Percentiles rank a stretch among this genome's conserved stretches.
phyloP scores from a whole-genome alignment of 2,329 filamentous ascomycete species.

The Cladosporium halotolerans region DNA sequence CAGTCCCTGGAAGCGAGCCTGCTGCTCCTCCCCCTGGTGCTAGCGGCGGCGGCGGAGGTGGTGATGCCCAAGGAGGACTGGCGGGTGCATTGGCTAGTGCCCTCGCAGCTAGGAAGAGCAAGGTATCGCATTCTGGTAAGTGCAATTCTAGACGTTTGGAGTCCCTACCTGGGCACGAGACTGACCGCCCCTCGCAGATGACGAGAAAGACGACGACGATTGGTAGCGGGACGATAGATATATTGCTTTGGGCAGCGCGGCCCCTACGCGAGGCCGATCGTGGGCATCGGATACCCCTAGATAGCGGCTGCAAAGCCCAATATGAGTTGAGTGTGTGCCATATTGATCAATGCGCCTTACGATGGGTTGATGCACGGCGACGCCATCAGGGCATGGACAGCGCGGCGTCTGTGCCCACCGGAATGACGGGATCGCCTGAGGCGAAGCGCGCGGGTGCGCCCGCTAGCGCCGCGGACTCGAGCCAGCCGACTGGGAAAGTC shows the following conservation, averaged over 20 bases:
- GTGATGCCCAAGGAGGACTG: slow-evolving; percentile 35
- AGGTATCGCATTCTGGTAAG: slow-evolving; percentile 92
- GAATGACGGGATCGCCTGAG: too few species aligned
- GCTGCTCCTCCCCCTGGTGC: slow-evolving; percentile 48
- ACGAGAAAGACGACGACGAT: slow-evolving; percentile 70
- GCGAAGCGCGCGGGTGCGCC: too few species aligned
- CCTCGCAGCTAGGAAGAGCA: slow-evolving; percentile 79
- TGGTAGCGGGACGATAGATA: slow-evolving; percentile 45
- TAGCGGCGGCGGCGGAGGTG: slow-evolving; percentile 46
- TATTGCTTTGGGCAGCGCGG: background rate
- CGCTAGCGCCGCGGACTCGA: too few species aligned
- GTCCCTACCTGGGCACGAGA: background rate
- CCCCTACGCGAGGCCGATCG: too few species aligned
- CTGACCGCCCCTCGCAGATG: slow-evolving; percentile 48
- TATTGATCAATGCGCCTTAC: too few species aligned
- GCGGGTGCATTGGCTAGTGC: slow-evolving; percentile 66
- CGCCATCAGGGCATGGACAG: too few species aligned
- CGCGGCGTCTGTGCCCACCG: too few species aligned
- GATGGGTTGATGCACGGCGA: too few species aligned
- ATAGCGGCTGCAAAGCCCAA: too few species aligned
- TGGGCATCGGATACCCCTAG: too few species aligned
- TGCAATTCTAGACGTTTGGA: slow-evolving; percentile 28
- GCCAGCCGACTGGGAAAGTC: too few species aligned
- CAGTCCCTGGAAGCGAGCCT: slow-evolving; percentile 50
- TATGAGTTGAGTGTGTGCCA: too few species aligned